Evolutionary conservation across 2,329 filamentous ascomycete species (phyloP).

Genomic region (Aspergillus puulaauensis): DNA sequence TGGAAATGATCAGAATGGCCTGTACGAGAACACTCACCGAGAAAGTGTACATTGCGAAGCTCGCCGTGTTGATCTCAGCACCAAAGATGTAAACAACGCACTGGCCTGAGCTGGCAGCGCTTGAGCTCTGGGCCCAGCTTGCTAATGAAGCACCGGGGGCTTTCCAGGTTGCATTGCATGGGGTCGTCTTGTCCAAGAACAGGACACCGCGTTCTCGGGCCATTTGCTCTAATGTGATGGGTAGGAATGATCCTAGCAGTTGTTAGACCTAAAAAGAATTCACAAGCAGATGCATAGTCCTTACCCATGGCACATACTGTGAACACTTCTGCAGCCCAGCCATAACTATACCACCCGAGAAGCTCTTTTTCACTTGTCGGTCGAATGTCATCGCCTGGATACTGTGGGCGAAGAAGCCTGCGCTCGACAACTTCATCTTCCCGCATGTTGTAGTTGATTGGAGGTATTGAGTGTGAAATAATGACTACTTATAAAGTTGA

Average conservation of each 20-base stretch:
- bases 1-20: conserved; percentile 87
- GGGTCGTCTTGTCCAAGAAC: conserved; percentile 70
- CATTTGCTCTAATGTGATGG: conserved; percentile 90
- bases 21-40: conserved; percentile 88
- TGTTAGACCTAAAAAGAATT: conserved; percentile 16
- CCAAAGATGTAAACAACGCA: conserved; percentile 83
- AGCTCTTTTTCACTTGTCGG: conserved; percentile 85
- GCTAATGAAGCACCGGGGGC: conserved; percentile 1
- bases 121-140: conserved; percentile 5
- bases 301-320: conserved; percentile 81
- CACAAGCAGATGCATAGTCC: conserved; percentile 1
- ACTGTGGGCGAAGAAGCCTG: conserved; percentile 52
- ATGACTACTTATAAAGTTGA: neutral
- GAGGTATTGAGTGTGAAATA: conserved; percentile 30
- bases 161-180: conserved; percentile 68
- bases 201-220: conserved; percentile 90
- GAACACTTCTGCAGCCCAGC: conserved; percentile 94
- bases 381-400: conserved; percentile 82
- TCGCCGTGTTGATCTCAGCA: conserved; percentile 87
- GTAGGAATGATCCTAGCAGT: conserved; percentile 79
- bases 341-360: conserved; percentile 92
- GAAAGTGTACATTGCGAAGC: conserved; percentile 98
- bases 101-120: conserved; percentile 52
- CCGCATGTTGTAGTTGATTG: conserved; percentile 35
- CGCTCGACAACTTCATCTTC: conserved; percentile 24